Evolutionary conservation across 495 filamentous ascomycete genomes (phyloP), one percentile per base, ranked within the genome.

Genomic region (Xylaria bambusicola): DNA sequence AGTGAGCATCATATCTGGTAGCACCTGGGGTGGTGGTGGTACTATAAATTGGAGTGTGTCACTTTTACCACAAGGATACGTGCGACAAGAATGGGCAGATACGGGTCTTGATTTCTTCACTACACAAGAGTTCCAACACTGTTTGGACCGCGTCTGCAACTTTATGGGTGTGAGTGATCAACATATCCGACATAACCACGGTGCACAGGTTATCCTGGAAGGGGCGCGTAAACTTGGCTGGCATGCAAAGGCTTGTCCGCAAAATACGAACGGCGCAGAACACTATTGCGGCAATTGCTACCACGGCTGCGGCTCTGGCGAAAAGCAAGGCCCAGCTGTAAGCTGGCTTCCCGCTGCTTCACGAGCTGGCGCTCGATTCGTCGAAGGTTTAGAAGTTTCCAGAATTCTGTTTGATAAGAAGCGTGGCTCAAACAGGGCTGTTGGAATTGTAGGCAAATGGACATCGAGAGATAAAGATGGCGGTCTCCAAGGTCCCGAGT

Each of bases 21-120:
- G 83, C 18, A 86, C 82, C 21, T 97, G 88, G 83, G 93, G 93
- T 36, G 93, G 93, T 48, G 93, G 93, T 35, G 91, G 92, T 0
- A 90, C 89, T 1, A 71, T 97, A 56, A 96, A 96, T 66, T 96
- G 92, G 92, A 88, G 86, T 36, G 93, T 89, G n/a, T 82, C 82
- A 13, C 71, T 97, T 33, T 90, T 93, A 68, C 88, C 88, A 0
- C 93, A 93, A 71, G 86, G 79, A 15, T 93, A 80, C 61, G 89
- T 97, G 0, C 81, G 91, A 13, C 77, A 85, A 58, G 90, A 97
- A 72, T 97, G 93, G 93, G 86, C 90, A 0, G 68, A 76, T 49
- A 77, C 86, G 54, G 85, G 85, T 3, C 75, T 97, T n/a, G 78
- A 83, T 0, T 90, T 94, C 63, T 96, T 96, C 66, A 88, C 85